These are phyloP conservation scores for Euphrasia confusa DNA, from an alignment of 257 asterid species.

Conservation along the genomic window DNA sequence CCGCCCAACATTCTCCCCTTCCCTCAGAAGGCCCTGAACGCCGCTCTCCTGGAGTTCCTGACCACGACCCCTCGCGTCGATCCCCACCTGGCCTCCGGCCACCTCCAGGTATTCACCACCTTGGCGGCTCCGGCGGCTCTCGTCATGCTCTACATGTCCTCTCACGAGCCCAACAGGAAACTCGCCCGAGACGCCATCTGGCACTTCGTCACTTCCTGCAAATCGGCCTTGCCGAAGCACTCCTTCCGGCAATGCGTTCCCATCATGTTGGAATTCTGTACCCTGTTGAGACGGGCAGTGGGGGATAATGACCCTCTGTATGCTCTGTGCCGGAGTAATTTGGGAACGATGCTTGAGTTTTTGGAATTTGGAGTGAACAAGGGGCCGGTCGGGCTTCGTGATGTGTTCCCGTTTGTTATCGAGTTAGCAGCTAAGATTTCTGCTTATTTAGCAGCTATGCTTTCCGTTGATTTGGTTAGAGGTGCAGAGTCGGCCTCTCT, in stretches of 20 bases:
- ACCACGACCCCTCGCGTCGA: constrained; percentile 27
- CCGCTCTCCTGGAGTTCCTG: constrained; percentile 43
- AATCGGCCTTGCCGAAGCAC: constrained; percentile 32
- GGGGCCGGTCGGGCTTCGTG: constrained; percentile 37
- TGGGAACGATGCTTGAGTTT: constrained; percentile 42
- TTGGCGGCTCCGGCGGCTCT: constrained; percentile 60
- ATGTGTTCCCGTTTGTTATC: constrained; percentile 51
- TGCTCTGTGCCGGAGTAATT: constrained; percentile 46
- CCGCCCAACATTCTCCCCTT: not conserved
- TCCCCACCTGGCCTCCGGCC: constrained; percentile 31
- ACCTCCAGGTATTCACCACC: constrained; percentile 54
- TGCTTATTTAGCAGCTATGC: not conserved
- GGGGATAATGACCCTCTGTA: constrained; percentile 51
- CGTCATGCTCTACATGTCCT: constrained; percentile 68
- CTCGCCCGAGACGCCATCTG: constrained; percentile 53
- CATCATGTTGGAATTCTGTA: constrained; percentile 62
- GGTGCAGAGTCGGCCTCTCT: constrained; percentile 25
- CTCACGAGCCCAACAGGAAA: constrained; percentile 36
- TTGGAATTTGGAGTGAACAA: constrained; percentile 25
- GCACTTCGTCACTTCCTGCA: constrained; percentile 42
- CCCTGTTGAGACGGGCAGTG: constrained; percentile 38
- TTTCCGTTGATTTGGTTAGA: constrained; percentile 28
- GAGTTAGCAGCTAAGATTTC: constrained; percentile 57
- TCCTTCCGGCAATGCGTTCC: constrained; percentile 36
- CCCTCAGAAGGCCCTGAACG: constrained; percentile 26